Percentiles rank a stretch among this genome's conserved stretches.
Evolutionary conservation across 129 eudicot genomes (phyloP).

Genomic region (Helianthus annuus): HanXRQr2.0-SUNRISE NC_035444.2:74432581-74433080

Average conservation of each 20-base stretch:
- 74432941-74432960: no score
- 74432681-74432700: neutral
- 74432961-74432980: no score
- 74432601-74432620: neutral
- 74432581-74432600: neutral
- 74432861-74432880: neutral
- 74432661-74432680: neutral
- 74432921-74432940: no score
- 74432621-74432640: neutral
- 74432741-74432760: neutral
- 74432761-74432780: neutral
- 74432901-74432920: neutral
- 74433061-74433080: no score
- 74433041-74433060: no score
- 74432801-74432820: neutral
- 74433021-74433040: no score
- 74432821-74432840: neutral
- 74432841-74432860: neutral
- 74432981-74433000: no score
- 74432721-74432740: neutral
- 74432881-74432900: neutral
- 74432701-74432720: neutral
- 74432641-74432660: neutral
- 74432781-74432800: neutral
- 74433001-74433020: no score